These are phyloP conservation scores for Musa troglodytarum DNA, from an alignment of 176 grass and related monocot genomes.

Conservation along the genomic window DNA sequence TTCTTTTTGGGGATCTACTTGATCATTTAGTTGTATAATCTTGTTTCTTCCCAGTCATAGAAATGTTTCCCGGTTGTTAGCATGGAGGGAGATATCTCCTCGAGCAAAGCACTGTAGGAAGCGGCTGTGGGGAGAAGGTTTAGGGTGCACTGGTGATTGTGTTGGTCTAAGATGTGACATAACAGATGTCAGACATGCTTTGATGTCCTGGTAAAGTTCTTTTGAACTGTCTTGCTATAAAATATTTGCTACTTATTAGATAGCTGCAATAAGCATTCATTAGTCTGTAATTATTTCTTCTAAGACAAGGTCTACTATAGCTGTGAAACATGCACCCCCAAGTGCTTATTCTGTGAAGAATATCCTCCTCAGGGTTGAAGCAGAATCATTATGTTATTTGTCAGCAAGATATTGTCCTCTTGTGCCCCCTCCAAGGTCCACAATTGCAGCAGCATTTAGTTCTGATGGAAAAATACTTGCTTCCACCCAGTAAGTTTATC, in stretches of 20 bases:
- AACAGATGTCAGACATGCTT: slow-evolving; percentile 58
- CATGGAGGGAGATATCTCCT: slow-evolving; percentile 74
- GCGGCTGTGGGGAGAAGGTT: slow-evolving; percentile 46
- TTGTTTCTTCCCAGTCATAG: slow-evolving; percentile 24
- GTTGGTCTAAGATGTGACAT: slow-evolving; percentile 37
- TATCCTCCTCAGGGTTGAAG: slow-evolving; percentile 60
- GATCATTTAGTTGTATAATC: background rate
- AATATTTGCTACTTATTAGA: background rate
- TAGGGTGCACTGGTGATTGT: slow-evolving; percentile 23
- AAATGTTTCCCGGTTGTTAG: slow-evolving; percentile 82
- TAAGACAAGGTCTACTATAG: background rate
- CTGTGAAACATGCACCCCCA: background rate
- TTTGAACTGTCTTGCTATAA: background rate
- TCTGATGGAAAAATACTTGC: slow-evolving; percentile 92
- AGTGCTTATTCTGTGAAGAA: background rate
- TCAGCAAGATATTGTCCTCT: slow-evolving; percentile 90
- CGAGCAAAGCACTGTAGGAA: slow-evolving; percentile 63
- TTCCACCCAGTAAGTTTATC: slow-evolving; percentile 78
- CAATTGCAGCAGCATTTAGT: slow-evolving; percentile 98
- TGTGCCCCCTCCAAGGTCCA: slow-evolving; percentile 84
- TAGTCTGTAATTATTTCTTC: background rate
- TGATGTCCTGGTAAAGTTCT: slow-evolving; percentile 78
- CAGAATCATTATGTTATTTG: slow-evolving; percentile 64
- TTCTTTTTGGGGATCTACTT: background rate
- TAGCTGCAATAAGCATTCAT: background rate